A percentile compares a stretch with the other conserved stretches of the same genome.
phyloP scores from a whole-genome alignment of 495 filamentous ascomycete species.

The Margaritispora aquatica region DNA sequence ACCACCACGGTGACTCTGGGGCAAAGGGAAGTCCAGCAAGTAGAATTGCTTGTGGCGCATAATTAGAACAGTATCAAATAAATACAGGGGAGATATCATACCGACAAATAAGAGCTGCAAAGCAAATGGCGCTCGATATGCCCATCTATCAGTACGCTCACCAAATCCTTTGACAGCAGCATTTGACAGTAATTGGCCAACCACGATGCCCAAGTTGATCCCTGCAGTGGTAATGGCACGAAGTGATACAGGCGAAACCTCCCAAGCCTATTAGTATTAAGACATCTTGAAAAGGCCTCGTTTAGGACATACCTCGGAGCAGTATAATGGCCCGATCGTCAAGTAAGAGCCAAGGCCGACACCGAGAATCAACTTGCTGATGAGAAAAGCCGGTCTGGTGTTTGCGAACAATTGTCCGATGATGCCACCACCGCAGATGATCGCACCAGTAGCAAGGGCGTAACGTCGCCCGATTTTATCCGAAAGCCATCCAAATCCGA shows the following conservation, averaged over 20 bases:
- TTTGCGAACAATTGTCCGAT: constrained; percentile 27
- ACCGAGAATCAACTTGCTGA: constrained; percentile 31
- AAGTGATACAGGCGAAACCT: constrained; percentile 35
- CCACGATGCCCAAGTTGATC: constrained; percentile 34
- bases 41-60: constrained; percentile 29
- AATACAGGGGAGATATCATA: not conserved
- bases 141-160: constrained; percentile 24
- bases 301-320: constrained; percentile 25
- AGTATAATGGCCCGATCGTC: constrained; percentile 29
- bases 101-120: constrained; percentile 32
- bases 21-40: constrained; percentile 34
- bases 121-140: constrained; percentile 27
- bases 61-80: not conserved
- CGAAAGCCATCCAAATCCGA: constrained; percentile 26
- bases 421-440: constrained; percentile 24
- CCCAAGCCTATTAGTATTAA: too few relatives aligned
- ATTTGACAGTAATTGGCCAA: constrained; percentile 35
- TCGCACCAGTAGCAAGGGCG: constrained; percentile 4
- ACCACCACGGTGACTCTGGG: constrained; percentile 45
- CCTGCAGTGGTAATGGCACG: constrained; percentile 34
- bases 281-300: too few relatives aligned
- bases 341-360: constrained; percentile 31
- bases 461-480: constrained; percentile 26
- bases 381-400: constrained; percentile 24
- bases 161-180: constrained; percentile 34